Evolutionary conservation across 305 asterid genomes (phyloP).

Genomic region (Stenogyne calaminthoides): DNA sequence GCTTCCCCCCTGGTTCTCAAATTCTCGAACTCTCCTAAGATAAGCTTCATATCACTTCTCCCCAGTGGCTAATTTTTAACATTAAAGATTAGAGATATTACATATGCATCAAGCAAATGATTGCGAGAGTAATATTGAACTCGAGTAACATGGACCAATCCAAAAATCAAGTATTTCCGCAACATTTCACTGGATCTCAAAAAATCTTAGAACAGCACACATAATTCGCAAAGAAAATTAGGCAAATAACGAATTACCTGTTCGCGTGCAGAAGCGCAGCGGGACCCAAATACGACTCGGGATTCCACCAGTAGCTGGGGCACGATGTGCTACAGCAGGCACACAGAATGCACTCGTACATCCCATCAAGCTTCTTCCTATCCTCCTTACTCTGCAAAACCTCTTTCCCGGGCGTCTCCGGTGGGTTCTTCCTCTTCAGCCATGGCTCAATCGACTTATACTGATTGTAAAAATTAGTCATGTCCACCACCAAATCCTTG

Average conservation of each 20-base stretch:
- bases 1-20: not conserved
- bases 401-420: conserved; percentile 73
- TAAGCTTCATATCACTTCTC: not conserved
- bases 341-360: conserved; percentile 95
- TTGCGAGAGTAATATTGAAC: not conserved
- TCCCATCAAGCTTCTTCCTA: conserved; percentile 93
- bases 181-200: not conserved
- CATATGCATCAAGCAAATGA: too few relatives aligned
- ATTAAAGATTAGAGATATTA: too few relatives aligned
- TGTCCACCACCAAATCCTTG: conserved; percentile 94
- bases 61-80: too few relatives aligned
- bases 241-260: conserved; percentile 41
- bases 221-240: not conserved
- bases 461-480: conserved; percentile 96
- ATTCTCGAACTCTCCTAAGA: not conserved
- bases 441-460: conserved; percentile 95
- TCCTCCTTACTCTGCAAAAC: conserved; percentile 78
- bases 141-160: not conserved
- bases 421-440: conserved; percentile 80
- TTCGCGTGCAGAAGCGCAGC: conserved; percentile 96
- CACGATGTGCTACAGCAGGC: conserved; percentile 97
- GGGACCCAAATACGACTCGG: conserved; percentile 93
- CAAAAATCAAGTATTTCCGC: not conserved
- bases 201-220: conserved; percentile 6
- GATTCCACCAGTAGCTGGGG: conserved; percentile 99